These are phyloP conservation scores for Hypocrella siamensis DNA, from an alignment of 2,329 filamentous ascomycete genomes.

Conservation along the genomic window DNA sequence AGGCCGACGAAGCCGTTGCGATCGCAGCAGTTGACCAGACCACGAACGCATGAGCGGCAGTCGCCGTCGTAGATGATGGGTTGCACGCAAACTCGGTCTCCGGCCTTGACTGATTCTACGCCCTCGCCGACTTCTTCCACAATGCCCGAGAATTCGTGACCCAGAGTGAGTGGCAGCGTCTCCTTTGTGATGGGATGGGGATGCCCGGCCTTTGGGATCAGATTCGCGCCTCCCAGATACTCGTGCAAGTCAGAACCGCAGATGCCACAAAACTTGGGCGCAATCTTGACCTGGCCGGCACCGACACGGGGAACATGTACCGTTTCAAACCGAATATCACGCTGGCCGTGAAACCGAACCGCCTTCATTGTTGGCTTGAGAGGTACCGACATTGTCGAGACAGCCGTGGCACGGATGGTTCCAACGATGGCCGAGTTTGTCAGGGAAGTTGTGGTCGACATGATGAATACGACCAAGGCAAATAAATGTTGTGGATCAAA, in stretches of 20 bases:
- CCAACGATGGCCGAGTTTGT: conserved; percentile 2
- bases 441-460: conserved; percentile 1
- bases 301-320: conserved; percentile 25
- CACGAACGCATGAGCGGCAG: conserved; percentile 37
- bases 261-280: conserved; percentile 29
- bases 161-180: conserved; percentile 41
- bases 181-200: conserved; percentile 44
- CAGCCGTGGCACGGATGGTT: conserved; percentile 4
- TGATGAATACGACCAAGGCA: too few species aligned
- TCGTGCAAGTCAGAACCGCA: conserved; percentile 24
- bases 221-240: conserved; percentile 16
- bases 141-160: conserved; percentile 49
- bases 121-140: conserved; percentile 40
- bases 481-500: too few species aligned
- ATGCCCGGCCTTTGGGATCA: conserved; percentile 21
- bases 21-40: conserved; percentile 41
- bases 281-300: conserved; percentile 30
- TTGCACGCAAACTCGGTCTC: conserved; percentile 42
- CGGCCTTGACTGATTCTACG: conserved; percentile 29
- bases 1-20: conserved; percentile 19
- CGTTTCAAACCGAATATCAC: conserved; percentile 37
- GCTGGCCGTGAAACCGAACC: conserved; percentile 36
- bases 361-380: conserved; percentile 27
- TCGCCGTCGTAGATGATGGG: conserved; percentile 41
- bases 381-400: neutral